Base-by-base conservation (phyloP, 495 filamentous ascomycete species). In the Penicillium bialowiezense region DNA sequence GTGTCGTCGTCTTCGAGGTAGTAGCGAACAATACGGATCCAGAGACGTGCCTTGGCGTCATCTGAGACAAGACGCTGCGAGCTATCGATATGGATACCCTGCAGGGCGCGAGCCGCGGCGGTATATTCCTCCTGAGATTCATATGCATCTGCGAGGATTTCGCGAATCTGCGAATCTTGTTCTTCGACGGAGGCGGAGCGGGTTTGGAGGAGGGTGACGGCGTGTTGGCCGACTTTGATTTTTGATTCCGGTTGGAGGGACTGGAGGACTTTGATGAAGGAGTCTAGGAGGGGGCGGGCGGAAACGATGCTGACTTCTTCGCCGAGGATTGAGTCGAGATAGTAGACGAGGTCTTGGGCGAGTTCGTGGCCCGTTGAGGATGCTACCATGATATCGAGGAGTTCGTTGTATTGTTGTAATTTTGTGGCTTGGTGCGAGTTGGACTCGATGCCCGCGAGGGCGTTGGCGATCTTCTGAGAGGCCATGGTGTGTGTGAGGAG, bases 1-100 rank as follows among this genome's bases (percentile, higher is more conserved):
- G 87, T 88, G 60, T 98, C 91, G 63, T 96, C 95, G 37, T 90
- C 91, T 70, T 97, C 95, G 37, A 98, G 81, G 65, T 93, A 91
- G 68, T 93, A 85, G 43, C 95, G 83, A 67, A 93, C 90, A 63
- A 98, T 97, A 39, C 95, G 86, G 41, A 97, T 87, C 87, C 91
- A 97, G 36, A 95, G 77, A 21, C 70, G 72, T 3, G 88, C 87
- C 64, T 90, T 90, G 44, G 89, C 84, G 45, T 87, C 77, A 64
- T 88, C 84, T 8, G 83, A 77, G 15, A 97, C 85, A 48, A 85
- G 82, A 12, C 90, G 86, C 67, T 96, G 91, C 18, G 88, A 89
- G 37, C 80, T 86, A 62, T 97, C 90, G 14, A 97, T 83, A 26
- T 89, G 86, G 56, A 97, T 95, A 19, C 85, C 87, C 60, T 89